Evolutionary conservation across 2,329 filamentous ascomycete genomes (phyloP), one percentile per base, ranked within the genome.

Genomic region (Talaromyces marneffei): DNA sequence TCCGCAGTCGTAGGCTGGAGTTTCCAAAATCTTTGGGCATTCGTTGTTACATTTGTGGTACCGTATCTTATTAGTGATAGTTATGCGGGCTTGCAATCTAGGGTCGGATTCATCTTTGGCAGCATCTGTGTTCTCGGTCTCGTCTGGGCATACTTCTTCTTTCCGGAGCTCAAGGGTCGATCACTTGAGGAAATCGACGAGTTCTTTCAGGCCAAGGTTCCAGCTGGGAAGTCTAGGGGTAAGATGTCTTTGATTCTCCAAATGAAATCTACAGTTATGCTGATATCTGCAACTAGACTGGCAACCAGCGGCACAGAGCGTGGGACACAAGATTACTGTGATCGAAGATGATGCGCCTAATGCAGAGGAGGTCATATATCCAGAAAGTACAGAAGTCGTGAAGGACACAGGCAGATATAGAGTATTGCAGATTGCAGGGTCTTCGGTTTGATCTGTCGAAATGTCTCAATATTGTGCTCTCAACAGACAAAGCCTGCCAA

Each of bases 61-160:
- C 76, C 75, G 0, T 78, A 78, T 61, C 69, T 77, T 16, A 65
- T 75, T 5, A 70, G 75, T 61, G 65, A 66, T n/a, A 69, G 69
- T 7, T 74, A 74, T 20, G 74, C 72, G 2, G 66, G 67, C 18
- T 68, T 78, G 5, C 69, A 71, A 1, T 66, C 70, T 8, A 75
- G 74, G 56, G 69, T 76, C 5, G 74, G 72, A n/a, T 75, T 75
- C 44, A 71, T 76, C 53, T 75, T 71, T 52, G 73, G 71, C 2
- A 69, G 68, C 55, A 68, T 72, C 3, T 70, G 68, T 66, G 62
- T 65, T 20, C 7, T 65, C 9, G 61, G 59, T 33, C 57, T 63
- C 2, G 20, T 63, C 1, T 66, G 67, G 25, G 60, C 67, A 23
- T 69, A 62, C 40, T 67, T 68, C 59, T 67, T 65, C 40, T 65